These are phyloP conservation scores for Capillidium heterosporum DNA, from an alignment of 371 early-diverging fungal species.

Conservation along the genomic window DNA sequence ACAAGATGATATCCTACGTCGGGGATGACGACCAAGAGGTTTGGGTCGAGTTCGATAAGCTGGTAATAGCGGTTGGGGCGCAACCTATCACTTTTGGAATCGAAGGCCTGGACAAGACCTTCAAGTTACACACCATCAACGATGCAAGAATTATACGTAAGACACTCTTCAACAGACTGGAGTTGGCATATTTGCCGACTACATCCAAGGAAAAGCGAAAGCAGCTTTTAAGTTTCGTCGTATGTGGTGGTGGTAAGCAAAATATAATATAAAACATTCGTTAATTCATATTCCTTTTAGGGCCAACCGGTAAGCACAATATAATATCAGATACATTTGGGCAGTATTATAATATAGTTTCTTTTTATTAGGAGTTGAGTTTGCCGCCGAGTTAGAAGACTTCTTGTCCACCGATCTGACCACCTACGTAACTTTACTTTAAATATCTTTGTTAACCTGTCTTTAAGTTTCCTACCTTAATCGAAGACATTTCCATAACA, in stretches of 20 bases:
- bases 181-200: conserved; percentile 62
- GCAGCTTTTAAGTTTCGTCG: conserved; percentile 66
- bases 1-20: conserved; percentile 30
- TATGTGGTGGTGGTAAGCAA: conserved; percentile 55
- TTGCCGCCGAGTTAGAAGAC: conserved; percentile 70
- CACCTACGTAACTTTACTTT: conserved; percentile 26
- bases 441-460: neutral
- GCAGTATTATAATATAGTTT: neutral
- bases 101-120: conserved; percentile 52
- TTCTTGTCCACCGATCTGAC: conserved; percentile 64
- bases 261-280: neutral
- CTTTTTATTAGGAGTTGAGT: conserved; percentile 40
- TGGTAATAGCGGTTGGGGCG: conserved; percentile 72
- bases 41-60: conserved; percentile 50
- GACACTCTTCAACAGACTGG: conserved; percentile 53
- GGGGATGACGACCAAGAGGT: conserved; percentile 20
- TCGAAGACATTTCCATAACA: conserved; percentile 41
- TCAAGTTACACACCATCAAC: conserved; percentile 42
- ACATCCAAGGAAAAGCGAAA: conserved; percentile 52
- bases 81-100: conserved; percentile 61
- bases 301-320: conserved; percentile 8
- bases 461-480: conserved; percentile 32
- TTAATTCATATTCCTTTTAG: conserved; percentile 2
- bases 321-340: neutral
- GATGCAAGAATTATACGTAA: conserved; percentile 54